Evolutionary conservation across 2,329 filamentous ascomycete genomes (phyloP).

Genomic region (Penicillium sp.): DNA sequence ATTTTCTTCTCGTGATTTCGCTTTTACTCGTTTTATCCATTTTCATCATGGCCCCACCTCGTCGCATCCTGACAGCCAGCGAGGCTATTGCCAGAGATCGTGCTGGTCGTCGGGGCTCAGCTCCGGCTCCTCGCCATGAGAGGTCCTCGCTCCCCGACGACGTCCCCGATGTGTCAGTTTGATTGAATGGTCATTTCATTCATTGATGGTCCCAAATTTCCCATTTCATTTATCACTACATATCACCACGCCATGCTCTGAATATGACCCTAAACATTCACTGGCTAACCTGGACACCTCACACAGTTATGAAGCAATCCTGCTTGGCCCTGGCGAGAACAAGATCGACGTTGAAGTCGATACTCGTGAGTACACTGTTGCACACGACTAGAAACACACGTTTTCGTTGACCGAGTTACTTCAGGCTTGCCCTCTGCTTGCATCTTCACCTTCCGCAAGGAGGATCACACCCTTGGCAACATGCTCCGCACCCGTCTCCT

Average conservation of each 20-base stretch:
- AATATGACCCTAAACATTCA: neutral
- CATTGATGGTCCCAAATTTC: neutral
- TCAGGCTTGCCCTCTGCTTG: conserved; percentile 89
- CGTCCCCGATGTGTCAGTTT: conserved; percentile 22
- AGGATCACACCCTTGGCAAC: conserved; percentile 95
- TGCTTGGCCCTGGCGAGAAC: conserved; percentile 84
- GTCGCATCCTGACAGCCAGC: conserved; percentile 8
- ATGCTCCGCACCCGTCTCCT: conserved; percentile 83
- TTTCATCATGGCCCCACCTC: neutral
- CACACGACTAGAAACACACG: neutral
- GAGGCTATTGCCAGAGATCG: conserved; percentile 16
- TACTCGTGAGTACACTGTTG: conserved; percentile 67
- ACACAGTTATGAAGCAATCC: conserved; percentile 85
- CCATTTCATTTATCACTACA: neutral
- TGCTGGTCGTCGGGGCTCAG: conserved; percentile 11
- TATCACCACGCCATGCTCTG: neutral
- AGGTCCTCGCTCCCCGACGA: conserved; percentile 10
- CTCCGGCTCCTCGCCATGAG: conserved; percentile 2
- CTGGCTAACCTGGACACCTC: conserved; percentile 4
- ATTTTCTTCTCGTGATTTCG: neutral
- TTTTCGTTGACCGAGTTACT: conserved; percentile 4
- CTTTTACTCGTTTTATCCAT: neutral
- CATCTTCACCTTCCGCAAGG: conserved; percentile 93
- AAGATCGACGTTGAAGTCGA: conserved; percentile 89
- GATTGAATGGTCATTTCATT: neutral